A percentile compares a stretch with the other conserved stretches of the same genome.
Evolutionary conservation across 495 filamentous ascomycete genomes (phyloP).

Genomic region (Aspergillus wentii): DNA sequence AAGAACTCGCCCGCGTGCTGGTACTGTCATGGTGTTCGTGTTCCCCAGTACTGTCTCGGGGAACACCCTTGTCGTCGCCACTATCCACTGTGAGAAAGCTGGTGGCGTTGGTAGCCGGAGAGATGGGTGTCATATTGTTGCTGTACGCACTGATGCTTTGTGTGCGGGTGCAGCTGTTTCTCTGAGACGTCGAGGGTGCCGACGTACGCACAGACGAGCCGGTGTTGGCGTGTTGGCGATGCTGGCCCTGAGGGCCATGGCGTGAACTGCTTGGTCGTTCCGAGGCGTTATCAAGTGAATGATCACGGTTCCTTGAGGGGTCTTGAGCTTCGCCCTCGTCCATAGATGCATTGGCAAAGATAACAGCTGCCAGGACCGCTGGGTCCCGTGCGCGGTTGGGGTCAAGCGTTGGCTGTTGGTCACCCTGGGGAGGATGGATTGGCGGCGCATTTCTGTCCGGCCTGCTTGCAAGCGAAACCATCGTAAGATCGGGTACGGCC

Average conservation of each 20-base stretch:
- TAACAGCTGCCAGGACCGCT: conserved; percentile 25
- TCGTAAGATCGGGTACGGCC: conserved; percentile 28
- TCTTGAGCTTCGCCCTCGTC: conserved; percentile 6
- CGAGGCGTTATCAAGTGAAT: conserved; percentile 13
- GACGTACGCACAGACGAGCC: conserved; percentile 34
- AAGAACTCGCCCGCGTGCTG: conserved; percentile 10
- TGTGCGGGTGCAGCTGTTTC: conserved; percentile 40
- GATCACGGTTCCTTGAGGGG: conserved; percentile 11
- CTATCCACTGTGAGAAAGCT: conserved; percentile 47
- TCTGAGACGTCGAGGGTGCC: conserved; percentile 31
- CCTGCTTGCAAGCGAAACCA: conserved; percentile 20
- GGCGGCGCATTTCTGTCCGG: background rate
- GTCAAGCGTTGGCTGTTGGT: conserved; percentile 5
- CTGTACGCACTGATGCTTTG: conserved; percentile 40
- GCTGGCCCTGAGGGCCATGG: conserved; percentile 16
- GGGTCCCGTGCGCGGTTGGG: conserved; percentile 17
- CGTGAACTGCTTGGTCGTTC: conserved; percentile 31
- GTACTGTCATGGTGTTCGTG: conserved; percentile 10
- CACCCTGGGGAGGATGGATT: conserved; percentile 1
- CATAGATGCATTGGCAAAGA: conserved; percentile 23
- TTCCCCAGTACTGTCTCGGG: too few relatives aligned
- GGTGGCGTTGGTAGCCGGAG: conserved; percentile 48
- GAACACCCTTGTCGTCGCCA: conserved; percentile 44
- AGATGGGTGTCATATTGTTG: conserved; percentile 41
- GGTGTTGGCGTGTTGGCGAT: conserved; percentile 32